A percentile compares a stretch with the other conserved stretches of the same genome.
Evolutionary conservation across 2,329 filamentous ascomycete species (phyloP).

Genomic region (Aspergillus sp.): DNA sequence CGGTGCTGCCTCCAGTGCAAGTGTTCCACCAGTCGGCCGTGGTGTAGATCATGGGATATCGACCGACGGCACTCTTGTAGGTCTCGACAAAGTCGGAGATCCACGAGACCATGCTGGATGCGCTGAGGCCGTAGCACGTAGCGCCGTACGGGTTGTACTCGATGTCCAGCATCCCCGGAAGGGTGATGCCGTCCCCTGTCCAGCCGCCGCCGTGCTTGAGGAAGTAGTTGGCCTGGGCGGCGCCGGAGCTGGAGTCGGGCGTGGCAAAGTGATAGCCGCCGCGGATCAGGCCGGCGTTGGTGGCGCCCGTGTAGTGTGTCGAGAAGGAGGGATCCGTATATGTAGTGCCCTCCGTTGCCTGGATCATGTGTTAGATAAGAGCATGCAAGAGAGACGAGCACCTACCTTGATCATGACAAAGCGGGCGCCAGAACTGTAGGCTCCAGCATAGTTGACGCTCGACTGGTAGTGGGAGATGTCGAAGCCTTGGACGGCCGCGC

Average conservation of each 20-base stretch:
- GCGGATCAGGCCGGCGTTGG: slow-evolving; percentile 52
- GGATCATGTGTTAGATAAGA: slow-evolving; percentile 1
- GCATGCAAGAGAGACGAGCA: neutral
- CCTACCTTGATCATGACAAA: slow-evolving; percentile 36
- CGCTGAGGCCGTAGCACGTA: slow-evolving; percentile 47
- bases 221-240: slow-evolving; percentile 53
- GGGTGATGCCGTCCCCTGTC: slow-evolving; percentile 52
- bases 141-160: slow-evolving; percentile 42
- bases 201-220: slow-evolving; percentile 54
- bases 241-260: slow-evolving; percentile 44
- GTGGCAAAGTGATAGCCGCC: slow-evolving; percentile 58
- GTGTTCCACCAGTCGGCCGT: slow-evolving; percentile 53
- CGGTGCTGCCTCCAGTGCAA: slow-evolving; percentile 52
- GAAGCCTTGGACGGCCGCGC: slow-evolving; percentile 30
- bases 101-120: slow-evolving; percentile 50
- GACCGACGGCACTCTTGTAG: slow-evolving; percentile 47
- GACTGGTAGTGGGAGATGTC: slow-evolving; percentile 33
- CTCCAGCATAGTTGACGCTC: slow-evolving; percentile 26
- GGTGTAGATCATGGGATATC: slow-evolving; percentile 54
- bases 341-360: slow-evolving; percentile 53
- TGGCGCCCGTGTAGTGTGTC: slow-evolving; percentile 50
- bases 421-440: slow-evolving; percentile 28
- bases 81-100: slow-evolving; percentile 53
- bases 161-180: slow-evolving; percentile 58
- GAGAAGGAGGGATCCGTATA: slow-evolving; percentile 48